Conservation (phyloP, 306 rosid species). For the Macrotyloma uniflorum region DNA sequence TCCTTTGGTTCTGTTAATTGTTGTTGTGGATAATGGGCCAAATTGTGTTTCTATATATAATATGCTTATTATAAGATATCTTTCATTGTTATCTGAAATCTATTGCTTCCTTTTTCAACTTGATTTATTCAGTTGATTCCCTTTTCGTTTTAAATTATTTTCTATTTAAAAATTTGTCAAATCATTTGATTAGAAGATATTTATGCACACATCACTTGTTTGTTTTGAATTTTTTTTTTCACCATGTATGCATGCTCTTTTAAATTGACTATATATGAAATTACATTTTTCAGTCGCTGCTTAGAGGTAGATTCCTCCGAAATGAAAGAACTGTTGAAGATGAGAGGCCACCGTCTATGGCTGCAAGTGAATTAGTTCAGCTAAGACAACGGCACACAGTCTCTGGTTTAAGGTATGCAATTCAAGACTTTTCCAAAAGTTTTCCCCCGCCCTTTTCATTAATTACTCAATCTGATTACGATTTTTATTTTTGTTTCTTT, state of each 20-base stretch:
- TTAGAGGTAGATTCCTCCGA: constrained; percentile 98
- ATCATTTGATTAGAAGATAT: background rate
- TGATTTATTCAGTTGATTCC: constrained; percentile 7
- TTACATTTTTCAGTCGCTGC: constrained; percentile 75
- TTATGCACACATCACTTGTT: background rate
- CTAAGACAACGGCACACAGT: constrained; percentile 92
- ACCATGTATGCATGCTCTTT: constrained; percentile 17
- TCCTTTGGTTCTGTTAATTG: background rate
- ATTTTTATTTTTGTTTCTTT: constrained; percentile 8
- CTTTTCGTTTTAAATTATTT: background rate
- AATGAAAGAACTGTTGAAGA: constrained; percentile 91
- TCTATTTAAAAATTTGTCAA: background rate
- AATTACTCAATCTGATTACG: background rate
- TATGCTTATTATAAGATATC: constrained; percentile 7
- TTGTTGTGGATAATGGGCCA: constrained; percentile 20
- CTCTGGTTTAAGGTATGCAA: constrained; percentile 85
- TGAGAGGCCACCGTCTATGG: constrained; percentile 92
- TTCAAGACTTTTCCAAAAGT: constrained; percentile 26
- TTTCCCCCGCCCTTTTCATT: background rate
- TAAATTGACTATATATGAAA: constrained; percentile 41
- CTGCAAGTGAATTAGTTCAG: constrained; percentile 89
- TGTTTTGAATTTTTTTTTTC: background rate
- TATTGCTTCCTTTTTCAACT: background rate
- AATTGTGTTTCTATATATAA: constrained; percentile 27
- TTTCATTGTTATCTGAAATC: constrained; percentile 13